Evolutionary conservation across 768 basidiomycete species (phyloP).

Genomic region (Lactarius hengduanensis): DNA sequence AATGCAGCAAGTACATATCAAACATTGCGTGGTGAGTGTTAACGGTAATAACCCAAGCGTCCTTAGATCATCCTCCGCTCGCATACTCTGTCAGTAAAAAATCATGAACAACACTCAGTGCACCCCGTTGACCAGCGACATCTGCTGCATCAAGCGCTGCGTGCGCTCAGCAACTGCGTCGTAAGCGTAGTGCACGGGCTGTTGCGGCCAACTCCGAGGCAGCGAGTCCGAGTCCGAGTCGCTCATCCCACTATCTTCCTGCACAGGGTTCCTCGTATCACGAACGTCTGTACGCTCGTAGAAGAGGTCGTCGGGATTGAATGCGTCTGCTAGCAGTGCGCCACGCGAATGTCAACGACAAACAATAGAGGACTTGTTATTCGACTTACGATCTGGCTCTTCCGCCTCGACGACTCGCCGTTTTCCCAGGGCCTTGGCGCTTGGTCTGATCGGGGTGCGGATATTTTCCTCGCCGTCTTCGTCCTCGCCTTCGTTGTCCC

Average conservation of each 20-base stretch:
- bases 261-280: conserved; percentile 34
- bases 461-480: conserved; percentile 33
- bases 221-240: conserved; percentile 55
- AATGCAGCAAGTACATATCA: conserved; percentile 26
- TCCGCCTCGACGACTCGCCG: conserved; percentile 58
- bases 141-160: conserved; percentile 49
- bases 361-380: conserved; percentile 5
- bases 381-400: conserved; percentile 46
- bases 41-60: conserved; percentile 14
- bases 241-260: conserved; percentile 33
- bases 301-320: conserved; percentile 58
- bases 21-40: conserved; percentile 23
- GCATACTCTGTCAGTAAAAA: neutral
- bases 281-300: conserved; percentile 40
- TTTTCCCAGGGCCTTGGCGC: conserved; percentile 88
- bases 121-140: conserved; percentile 34
- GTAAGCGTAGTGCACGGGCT: conserved; percentile 75
- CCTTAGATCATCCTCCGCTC: conserved; percentile 7
- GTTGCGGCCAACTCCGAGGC: conserved; percentile 40
- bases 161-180: conserved; percentile 88
- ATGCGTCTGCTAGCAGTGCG: conserved; percentile 39
- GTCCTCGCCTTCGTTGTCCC: neutral
- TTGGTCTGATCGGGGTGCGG: conserved; percentile 55
- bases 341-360: neutral
- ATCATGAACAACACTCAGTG: conserved; percentile 25